Base-by-base conservation (phyloP, 768 basidiomycete genomes). In the Boletus rubroflammeus region DNA sequence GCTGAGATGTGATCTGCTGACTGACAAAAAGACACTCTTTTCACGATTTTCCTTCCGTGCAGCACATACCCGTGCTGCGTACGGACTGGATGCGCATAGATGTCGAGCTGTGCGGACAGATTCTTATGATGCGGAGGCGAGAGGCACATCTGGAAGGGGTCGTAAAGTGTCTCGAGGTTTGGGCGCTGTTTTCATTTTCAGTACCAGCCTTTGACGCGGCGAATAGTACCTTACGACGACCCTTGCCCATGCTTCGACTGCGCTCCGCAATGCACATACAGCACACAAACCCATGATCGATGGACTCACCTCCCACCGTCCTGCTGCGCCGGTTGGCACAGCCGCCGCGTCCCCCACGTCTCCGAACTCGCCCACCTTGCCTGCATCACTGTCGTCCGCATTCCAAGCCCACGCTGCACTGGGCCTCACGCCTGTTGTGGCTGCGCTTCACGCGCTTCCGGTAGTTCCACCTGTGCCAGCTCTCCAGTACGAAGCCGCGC, bases 91-190 rank as follows among this genome's bases (percentile, higher is more conserved):
- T 92, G 86, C 80, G 78, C 47, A 81, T 88, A 39, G 90, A 92
- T 61, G 90, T 90, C 35, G 88, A 86, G 61, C 75, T 92, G 15
- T 85, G 85, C 62, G 87, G 86, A 5, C 85, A 91, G 63, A 66
- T 88, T 44, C 73, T 92, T 21, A 78, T 86, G 59, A 81, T 90
- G 82, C 73, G 72, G 32, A 73, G 89, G 40, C 77, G 89, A 61
- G 84, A 85, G 64, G 73, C 76, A 54, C 88, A 91, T 67, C 72
- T 92, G 34, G 74, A 72, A 50, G 85, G 87, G 63, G 81, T 89
- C 29, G 63, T 84, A 13, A 72, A 76, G 17, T 84, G 81, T 61
- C 74, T 89, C 32, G 74, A 81, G 64, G 87, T 80, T 62, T 25
- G 73, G 56, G 28, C 17, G 36, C 34, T 41, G 14, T 51, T 39